Percentiles rank a stretch among this genome's conserved stretches.
phyloP scores from a whole-genome alignment of 108 stramenopile genomes.

The Epipyxis sp. region DNA sequence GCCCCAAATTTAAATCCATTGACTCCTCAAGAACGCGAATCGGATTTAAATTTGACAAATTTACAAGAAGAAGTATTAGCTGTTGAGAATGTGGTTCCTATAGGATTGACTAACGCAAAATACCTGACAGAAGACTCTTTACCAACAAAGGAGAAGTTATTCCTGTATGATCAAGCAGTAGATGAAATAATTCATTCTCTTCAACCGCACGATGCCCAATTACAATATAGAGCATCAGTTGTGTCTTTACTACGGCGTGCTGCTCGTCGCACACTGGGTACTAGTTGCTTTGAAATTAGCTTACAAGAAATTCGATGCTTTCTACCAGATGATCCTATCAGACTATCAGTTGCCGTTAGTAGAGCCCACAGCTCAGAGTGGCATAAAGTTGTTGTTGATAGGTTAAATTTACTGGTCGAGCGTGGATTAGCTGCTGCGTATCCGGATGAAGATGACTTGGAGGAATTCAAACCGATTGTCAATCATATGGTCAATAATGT shows the following conservation, averaged over 20 bases:
- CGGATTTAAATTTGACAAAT: too few species aligned
- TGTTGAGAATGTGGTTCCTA: too few species aligned
- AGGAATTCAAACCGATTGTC: neutral
- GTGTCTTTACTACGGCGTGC: neutral
- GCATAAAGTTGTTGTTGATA: neutral
- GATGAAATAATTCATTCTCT: neutral
- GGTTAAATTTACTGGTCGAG: neutral
- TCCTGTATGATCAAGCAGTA: neutral
- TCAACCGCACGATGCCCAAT: neutral
- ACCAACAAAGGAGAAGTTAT: neutral
- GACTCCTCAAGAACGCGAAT: too few species aligned
- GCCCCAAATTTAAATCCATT: too few species aligned
- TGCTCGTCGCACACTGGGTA: neutral
- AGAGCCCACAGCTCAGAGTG: neutral
- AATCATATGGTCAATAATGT: neutral
- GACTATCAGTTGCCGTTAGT: neutral
- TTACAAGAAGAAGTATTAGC: too few species aligned
- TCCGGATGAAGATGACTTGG: slow-evolving; percentile 14
- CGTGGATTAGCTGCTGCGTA: neutral
- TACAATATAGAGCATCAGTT: neutral
- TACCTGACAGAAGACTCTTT: neutral
- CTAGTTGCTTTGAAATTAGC: neutral
- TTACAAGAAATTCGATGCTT: neutral
- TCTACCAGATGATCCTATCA: neutral
- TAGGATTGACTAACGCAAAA: neutral